Evolutionary conservation across 2,329 filamentous ascomycete species (phyloP), one percentile per base, ranked within the genome.

Genomic region (Fusarium fracticaudum): DNA sequence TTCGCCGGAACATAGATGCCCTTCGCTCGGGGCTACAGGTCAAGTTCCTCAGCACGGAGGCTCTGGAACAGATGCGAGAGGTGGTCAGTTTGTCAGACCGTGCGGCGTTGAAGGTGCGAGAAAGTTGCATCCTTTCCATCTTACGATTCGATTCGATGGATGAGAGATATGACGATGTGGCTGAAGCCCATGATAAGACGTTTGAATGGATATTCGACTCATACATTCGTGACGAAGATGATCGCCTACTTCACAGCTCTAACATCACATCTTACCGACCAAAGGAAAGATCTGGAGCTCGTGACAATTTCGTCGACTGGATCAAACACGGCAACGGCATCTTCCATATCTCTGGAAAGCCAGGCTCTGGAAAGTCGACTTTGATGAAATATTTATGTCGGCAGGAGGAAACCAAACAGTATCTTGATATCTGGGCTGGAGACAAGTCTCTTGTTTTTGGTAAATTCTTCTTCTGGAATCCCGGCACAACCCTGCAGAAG

Each of bases 321-420:
- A 17, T 31, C 4, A 2, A 31, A 22, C 9, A 48, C 9, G 26
- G 26, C 20, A 29, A 17, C 13, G 45, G 26, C 1, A 48, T 48
- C 13, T 48, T 22, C 20, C 45, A 48, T 3, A 48, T 48, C 9
- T 48, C 26, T 0, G 26, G 45, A 17, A 48, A 48, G 6, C 45
- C 45, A 31, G 45, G 45, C 26, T 48, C 26, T 4, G 45, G 45
- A 22, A 48, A 48, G 13, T 48, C 45, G 9, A 48, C 45, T 3
- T 17, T 48, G 26, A 48, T 48, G 26, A 48, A 48, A 6, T 31
- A 48, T 22, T 0, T 48, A 4, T 31, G 26, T 48, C 26, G 13
- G 0, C 18, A 17, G 9, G 13, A 6, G 0, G 20, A 48, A 48
- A 48, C 6, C 0, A 48, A 31, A 4, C 6, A 0, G 14, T 8